A percentile compares a stretch with the other conserved stretches of the same genome.
Evolutionary conservation across 208 protist genomes (phyloP).

Genomic region (Leishmania braziliensis): DNA sequence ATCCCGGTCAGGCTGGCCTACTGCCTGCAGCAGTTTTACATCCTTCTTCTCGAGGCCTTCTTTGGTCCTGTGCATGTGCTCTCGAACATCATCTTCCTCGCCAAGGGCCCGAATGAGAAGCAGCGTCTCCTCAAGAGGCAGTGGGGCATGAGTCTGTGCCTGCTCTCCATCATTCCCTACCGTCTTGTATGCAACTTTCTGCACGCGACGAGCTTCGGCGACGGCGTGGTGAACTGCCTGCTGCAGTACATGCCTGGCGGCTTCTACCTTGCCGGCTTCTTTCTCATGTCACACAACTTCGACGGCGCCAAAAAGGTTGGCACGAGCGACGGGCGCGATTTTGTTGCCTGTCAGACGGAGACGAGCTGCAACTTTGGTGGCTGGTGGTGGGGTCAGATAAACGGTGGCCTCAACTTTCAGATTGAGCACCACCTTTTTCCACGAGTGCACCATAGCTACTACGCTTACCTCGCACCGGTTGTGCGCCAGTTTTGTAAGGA

Average conservation of each 20-base stretch:
- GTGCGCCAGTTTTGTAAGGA: slow-evolving; percentile 69
- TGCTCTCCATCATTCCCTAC: slow-evolving; percentile 64
- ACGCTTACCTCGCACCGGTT: slow-evolving; percentile 70
- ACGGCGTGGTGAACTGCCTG: slow-evolving; percentile 45
- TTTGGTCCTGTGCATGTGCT: slow-evolving; percentile 76
- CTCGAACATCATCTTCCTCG: slow-evolving; percentile 62
- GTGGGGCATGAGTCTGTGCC: slow-evolving; percentile 56
- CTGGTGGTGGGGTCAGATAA: slow-evolving; percentile 76
- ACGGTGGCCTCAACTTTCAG: slow-evolving; percentile 89
- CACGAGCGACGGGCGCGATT: slow-evolving; percentile 54
- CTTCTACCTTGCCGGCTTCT: slow-evolving; percentile 86
- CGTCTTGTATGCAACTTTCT: slow-evolving; percentile 60
- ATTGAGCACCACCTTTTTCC: slow-evolving; percentile 92
- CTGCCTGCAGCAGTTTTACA: slow-evolving; percentile 79
- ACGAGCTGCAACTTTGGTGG: slow-evolving; percentile 80
- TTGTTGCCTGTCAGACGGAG: slow-evolving; percentile 67
- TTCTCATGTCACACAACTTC: slow-evolving; percentile 86
- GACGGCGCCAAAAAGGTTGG: slow-evolving; percentile 66
- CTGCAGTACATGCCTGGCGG: slow-evolving; percentile 73
- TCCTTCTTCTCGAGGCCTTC: slow-evolving; percentile 65
- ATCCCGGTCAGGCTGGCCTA: slow-evolving; percentile 62
- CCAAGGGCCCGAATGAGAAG: slow-evolving; percentile 58
- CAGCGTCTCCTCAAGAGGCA: slow-evolving; percentile 52
- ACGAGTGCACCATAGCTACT: slow-evolving; percentile 83
- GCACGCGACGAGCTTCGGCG: slow-evolving; percentile 49